Conservation (phyloP, 2,329 filamentous ascomycete species). For the Aspergillus fischeri region DNA sequence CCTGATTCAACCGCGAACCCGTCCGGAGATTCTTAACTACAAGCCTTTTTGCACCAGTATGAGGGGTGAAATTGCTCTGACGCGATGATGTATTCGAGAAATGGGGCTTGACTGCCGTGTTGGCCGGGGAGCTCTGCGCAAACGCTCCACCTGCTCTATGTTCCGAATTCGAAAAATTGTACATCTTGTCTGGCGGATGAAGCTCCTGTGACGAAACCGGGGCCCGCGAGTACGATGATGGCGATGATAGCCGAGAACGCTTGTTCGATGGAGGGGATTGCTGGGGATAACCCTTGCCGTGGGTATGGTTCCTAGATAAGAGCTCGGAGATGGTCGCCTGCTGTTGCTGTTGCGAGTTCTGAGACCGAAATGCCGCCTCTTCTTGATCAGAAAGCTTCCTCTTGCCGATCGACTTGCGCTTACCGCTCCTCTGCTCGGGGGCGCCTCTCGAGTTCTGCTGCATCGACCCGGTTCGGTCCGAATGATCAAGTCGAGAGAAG, state of each 20-base stretch:
- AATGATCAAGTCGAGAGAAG: constrained; percentile 11
- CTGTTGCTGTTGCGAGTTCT: constrained; percentile 17
- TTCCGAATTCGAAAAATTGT: constrained; percentile 45
- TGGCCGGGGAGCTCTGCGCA: constrained; percentile 44
- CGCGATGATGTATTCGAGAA: constrained; percentile 31
- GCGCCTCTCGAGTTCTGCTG: constrained; percentile 35
- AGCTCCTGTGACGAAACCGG: constrained; percentile 11
- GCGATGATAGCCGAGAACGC: constrained; percentile 35
- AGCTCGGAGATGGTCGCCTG: constrained; percentile 45
- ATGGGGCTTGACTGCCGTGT: constrained; percentile 17
- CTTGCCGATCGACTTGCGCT: constrained; percentile 40
- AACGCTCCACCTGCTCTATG: constrained; percentile 37
- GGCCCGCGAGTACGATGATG: constrained; percentile 17
- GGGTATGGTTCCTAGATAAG: constrained; percentile 33
- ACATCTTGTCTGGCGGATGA: constrained; percentile 48
- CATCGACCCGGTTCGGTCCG: constrained; percentile 41
- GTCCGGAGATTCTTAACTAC: constrained; percentile 88
- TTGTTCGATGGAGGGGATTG: constrained; percentile 37
- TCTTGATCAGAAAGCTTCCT: constrained; percentile 37
- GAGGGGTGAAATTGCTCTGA: constrained; percentile 61
- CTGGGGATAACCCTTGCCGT: constrained; percentile 18
- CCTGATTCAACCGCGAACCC: constrained; percentile 60
- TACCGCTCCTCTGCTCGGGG: constrained; percentile 40
- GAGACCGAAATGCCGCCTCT: constrained; percentile 26
- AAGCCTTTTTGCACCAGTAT: constrained; percentile 75